These are phyloP conservation scores for Fraxinus nigra DNA, from an alignment of 305 asterid species.

Conservation along the genomic window DNA sequence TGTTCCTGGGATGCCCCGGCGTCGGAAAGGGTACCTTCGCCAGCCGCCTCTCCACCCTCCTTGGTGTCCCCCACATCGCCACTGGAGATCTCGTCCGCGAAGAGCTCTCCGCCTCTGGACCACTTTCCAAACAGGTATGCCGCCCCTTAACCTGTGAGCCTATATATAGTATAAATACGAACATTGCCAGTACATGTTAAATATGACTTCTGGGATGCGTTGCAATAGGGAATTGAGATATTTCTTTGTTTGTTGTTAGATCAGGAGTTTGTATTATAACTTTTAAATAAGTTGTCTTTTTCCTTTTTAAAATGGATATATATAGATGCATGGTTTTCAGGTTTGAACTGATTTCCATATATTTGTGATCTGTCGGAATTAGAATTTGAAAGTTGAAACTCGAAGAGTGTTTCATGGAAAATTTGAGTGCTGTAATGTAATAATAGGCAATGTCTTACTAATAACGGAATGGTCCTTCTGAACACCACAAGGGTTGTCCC, in stretches of 20 bases:
- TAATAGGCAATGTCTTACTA: neutral
- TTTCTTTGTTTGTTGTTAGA: neutral
- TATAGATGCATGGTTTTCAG: neutral
- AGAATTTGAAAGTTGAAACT: neutral
- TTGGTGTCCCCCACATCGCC: constrained; percentile 95
- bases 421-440: neutral
- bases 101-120: constrained; percentile 67
- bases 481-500: neutral
- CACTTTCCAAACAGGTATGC: constrained; percentile 65
- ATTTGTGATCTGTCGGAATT: neutral
- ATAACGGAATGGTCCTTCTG: neutral
- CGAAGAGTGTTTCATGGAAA: neutral
- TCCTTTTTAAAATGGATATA: neutral
- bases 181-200: neutral
- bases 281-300: neutral
- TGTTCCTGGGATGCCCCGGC: constrained; percentile 90
- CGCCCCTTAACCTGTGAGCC: neutral
- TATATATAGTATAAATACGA: neutral
- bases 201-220: neutral
- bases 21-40: constrained; percentile 98
- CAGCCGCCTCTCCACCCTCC: constrained; percentile 77
- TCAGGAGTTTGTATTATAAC: neutral
- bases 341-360: neutral
- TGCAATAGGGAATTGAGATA: neutral
- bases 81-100: constrained; percentile 99